Percentiles rank a stretch among this genome's conserved stretches.
These are phyloP conservation scores for Solidago caesia DNA, from an alignment of 129 eudicot genomes.

Conservation along the genomic window DNA sequence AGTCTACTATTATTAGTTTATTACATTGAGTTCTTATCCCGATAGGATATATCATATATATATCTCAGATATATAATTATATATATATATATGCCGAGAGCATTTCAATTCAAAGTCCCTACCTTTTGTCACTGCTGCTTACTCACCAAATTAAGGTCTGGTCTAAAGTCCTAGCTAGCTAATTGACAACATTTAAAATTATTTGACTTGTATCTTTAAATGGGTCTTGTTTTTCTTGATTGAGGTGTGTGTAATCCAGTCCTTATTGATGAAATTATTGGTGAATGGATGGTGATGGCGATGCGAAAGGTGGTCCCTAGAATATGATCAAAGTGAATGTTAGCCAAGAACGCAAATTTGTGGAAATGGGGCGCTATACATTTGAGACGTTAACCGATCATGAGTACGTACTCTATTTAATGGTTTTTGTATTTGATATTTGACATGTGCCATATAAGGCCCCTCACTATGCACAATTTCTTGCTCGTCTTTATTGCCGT, in stretches of 20 bases:
- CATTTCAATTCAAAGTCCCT: no score
- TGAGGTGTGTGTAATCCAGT: conserved; percentile 6
- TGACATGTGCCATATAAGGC: background rate
- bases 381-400: conserved; percentile 31
- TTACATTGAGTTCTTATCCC: no score
- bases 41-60: no score
- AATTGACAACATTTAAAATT: background rate
- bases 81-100: no score
- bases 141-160: no score
- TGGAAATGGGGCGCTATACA: conserved; percentile 23
- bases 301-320: conserved; percentile 26
- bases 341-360: conserved; percentile 28
- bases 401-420: background rate
- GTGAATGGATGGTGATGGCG: background rate
- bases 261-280: conserved; percentile 28
- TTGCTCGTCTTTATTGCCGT: no score
- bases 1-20: no score
- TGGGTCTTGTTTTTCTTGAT: background rate
- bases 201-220: background rate
- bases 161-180: no score
- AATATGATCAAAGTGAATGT: conserved; percentile 28
- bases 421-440: background rate
- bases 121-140: no score
- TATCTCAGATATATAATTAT: no score
- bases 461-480: no score